Base-by-base conservation (phyloP, 2,329 filamentous ascomycete genomes). In the Rutstroemia sp. region DNA sequence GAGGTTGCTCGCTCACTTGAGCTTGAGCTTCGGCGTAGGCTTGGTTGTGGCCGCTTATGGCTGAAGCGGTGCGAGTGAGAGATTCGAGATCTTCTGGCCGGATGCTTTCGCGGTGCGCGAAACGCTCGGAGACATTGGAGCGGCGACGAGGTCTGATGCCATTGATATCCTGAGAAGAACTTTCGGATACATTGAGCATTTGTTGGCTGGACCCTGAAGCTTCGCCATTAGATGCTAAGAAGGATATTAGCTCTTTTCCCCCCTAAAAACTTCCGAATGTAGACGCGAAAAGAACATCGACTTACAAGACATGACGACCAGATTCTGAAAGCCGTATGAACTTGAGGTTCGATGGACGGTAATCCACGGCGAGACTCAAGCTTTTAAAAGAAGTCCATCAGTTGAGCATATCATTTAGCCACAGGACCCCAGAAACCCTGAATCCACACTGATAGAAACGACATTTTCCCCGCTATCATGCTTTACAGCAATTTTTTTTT, bases 101-200 rank as follows among this genome's bases (percentile, higher is more conserved):
- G 10, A 49, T 12, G n/a, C 36, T 50, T 16, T 55, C 52, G 30
- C 54, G 54, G 39, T 51, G 51, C 9, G 54, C 17, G 10, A 46
- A 6, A 3, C 54, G 40, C 7, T 39, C 48, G 38, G 48, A 51
- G 42, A 46, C 54, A 46, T 56, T 56, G 21, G 54, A 56, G 38
- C 48, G 39, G 2, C 54, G 40, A 30, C 48, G 48, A 21, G 48
- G 27, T 40, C 30, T 34, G 5, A 27, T 30, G 23, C 12, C 21
- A 23, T 45, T 9, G 7, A 5, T 10, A 10, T 42, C 16, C 17
- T 42, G 39, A 19, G 7, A 19, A 17, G 16, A 19, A 8, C 42
- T 23, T 23, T 21, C 42, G 8, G n/a, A 14, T 14, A 10, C 19
- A 23, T 14, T 23, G 5, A 23, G 42, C 8, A 14, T 23, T 6